Evolutionary conservation across 2,329 filamentous ascomycete species (phyloP), one percentile per base, ranked within the genome.

Genomic region (Monilinia laxa): DNA sequence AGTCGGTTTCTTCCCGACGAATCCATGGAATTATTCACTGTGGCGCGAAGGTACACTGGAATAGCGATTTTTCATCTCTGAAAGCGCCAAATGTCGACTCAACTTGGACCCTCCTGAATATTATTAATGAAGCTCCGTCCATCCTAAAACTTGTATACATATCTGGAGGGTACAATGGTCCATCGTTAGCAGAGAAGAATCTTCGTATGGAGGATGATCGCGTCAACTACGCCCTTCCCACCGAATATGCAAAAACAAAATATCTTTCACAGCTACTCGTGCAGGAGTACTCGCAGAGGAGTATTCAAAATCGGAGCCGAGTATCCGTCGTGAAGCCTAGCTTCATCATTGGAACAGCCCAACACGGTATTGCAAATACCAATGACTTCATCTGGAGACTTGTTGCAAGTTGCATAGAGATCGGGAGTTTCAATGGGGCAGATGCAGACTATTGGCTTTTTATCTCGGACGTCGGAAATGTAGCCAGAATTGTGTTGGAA

Each of bases 211-310:
- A 31, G 23, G 52, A 42, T 16, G 7, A 20, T 35, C 54, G 52
- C 23, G 23, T 51, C 16, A 59, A 47, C 31, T 12, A 57, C 2
- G 28, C 23, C 6, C 96, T 1, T 86, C 86, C 64, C 49, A 96
- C 90, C 0, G 93, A 93, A 14, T 97, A 97, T 73, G 92, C 92
- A 3, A 92, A 96, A 77, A 87, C 86, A 71, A 97, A 97, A 79
- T 96, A 92, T 91, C 89, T 81, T 38, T 80, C 80, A 3, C 83
- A 87, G 71, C 78, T 83, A 51, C 81, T 97, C 54, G 85, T 92
- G 23, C 42, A 62, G 31, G 53, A 60, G 25, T 67, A 51, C 28
- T 54, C 65, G 6, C 23, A 57, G 38, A 35, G 18, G 14, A 51
- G 42, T 18, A 11, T 28, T 23, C 40, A 56, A 9, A 52, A 59